Percentiles rank a stretch among this genome's conserved stretches.
These are phyloP conservation scores for Fusarium luffae DNA, from an alignment of 2,329 filamentous ascomycete genomes.

Conservation along the genomic window DNA sequence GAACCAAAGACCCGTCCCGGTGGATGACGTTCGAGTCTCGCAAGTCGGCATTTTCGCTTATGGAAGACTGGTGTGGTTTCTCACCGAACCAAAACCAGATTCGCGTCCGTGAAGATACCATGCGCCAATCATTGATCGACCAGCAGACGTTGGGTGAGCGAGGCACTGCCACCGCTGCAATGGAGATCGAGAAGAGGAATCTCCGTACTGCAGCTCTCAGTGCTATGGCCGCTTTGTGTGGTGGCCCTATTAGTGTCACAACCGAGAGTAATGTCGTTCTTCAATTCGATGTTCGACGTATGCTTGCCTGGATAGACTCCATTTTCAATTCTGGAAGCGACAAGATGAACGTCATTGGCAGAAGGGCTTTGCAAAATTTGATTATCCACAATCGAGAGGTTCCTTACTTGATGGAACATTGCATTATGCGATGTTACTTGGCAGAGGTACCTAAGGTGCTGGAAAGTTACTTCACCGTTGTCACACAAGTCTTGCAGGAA, in stretches of 20 bases:
- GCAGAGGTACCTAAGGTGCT: constrained; percentile 84
- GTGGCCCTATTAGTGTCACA: constrained; percentile 83
- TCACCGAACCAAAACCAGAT: constrained; percentile 90
- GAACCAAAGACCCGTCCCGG: constrained; percentile 82
- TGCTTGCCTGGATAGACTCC: constrained; percentile 94
- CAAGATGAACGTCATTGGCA: constrained; percentile 89
- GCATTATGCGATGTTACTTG: constrained; percentile 90
- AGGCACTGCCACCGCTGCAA: constrained; percentile 83
- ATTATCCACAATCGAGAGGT: constrained; percentile 92
- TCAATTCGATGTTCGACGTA: constrained; percentile 90
- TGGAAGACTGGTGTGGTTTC: constrained; percentile 99
- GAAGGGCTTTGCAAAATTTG: constrained; percentile 87
- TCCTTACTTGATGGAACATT: constrained; percentile 85
- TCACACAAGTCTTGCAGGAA: constrained; percentile 86
- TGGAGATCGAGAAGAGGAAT: constrained; percentile 97
- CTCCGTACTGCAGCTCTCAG: constrained; percentile 90
- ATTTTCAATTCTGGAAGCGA: constrained; percentile 95
- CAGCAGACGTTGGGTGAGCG: constrained; percentile 81
- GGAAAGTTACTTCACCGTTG: constrained; percentile 95
- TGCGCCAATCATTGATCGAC: constrained; percentile 85
- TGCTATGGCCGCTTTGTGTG: constrained; percentile 94
- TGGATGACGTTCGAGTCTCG: constrained; percentile 99
- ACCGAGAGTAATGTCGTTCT: constrained; percentile 89
- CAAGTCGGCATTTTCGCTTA: constrained; percentile 93
- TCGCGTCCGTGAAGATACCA: constrained; percentile 82